phyloP scores from a whole-genome alignment of 2,329 filamentous ascomycete species.

The Colletotrichum sp. region DNA sequence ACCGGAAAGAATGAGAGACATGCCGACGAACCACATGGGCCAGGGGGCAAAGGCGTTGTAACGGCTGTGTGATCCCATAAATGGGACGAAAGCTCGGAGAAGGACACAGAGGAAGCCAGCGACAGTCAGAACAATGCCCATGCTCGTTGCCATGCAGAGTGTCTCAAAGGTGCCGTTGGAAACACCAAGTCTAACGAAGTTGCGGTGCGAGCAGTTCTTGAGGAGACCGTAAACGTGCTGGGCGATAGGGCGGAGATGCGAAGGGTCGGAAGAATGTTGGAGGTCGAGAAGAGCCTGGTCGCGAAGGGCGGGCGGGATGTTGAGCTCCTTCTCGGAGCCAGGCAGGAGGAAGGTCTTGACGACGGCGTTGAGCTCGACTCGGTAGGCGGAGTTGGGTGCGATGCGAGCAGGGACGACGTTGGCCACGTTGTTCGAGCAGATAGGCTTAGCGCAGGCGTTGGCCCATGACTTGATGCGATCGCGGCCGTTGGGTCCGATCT shows the following conservation, averaged over 20 bases:
- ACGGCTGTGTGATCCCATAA: conserved; percentile 41
- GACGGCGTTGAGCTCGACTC: conserved; percentile 42
- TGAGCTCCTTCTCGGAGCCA: conserved; percentile 49
- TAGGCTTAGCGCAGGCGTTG: conserved; percentile 16
- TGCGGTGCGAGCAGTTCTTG: conserved; percentile 52
- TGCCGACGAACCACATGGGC: conserved; percentile 51
- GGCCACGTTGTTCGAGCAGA: conserved; percentile 2
- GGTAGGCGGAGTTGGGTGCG: conserved; percentile 15
- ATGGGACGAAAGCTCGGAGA: conserved; percentile 42
- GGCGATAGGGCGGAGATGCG: conserved; percentile 44
- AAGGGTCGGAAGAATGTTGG: conserved; percentile 39
- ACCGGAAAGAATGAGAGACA: conserved; percentile 48
- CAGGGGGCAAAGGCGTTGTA: conserved; percentile 47
- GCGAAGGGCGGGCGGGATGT: conserved; percentile 48
- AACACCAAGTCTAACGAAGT: conserved; percentile 59
- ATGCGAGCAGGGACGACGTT: conserved; percentile 17
- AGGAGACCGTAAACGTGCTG: conserved; percentile 52
- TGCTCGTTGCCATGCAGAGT: conserved; percentile 47
- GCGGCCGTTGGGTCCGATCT: conserved; percentile 12
- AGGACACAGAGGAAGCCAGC: conserved; percentile 45
- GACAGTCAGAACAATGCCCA: conserved; percentile 45
- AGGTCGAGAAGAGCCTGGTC: conserved; percentile 40
- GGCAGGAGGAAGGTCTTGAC: conserved; percentile 45
- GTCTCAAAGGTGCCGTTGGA: conserved; percentile 57
- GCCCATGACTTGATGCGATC: conserved; percentile 27